Percentiles rank a stretch among this genome's conserved stretches.
These are phyloP conservation scores for Pyrenophora teres DNA, from an alignment of 2,329 filamentous ascomycete genomes.

Conservation along the genomic window DNA sequence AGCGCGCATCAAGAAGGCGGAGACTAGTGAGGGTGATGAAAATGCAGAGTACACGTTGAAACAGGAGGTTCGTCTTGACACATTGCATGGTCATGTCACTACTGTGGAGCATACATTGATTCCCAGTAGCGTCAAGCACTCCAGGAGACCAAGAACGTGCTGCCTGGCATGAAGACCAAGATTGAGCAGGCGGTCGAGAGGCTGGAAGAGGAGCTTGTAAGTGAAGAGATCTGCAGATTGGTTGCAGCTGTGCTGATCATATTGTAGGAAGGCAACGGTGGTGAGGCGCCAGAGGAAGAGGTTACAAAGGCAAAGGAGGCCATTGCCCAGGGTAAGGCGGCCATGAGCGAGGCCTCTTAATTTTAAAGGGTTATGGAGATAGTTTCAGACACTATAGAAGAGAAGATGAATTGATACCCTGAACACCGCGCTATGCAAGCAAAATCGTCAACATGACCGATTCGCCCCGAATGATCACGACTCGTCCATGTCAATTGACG, in stretches of 20 bases:
- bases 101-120: conserved; percentile 9
- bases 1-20: conserved; percentile 70
- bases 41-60: conserved; percentile 80
- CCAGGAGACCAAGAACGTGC: conserved; percentile 85
- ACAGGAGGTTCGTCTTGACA: conserved; percentile 71
- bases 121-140: conserved; percentile 70
- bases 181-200: conserved; percentile 73
- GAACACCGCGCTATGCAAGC: conserved; percentile 44
- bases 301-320: conserved; percentile 53
- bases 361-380: not conserved
- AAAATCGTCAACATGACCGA: conserved; percentile 1
- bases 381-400: conserved; percentile 1
- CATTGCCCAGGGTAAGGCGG: conserved; percentile 48
- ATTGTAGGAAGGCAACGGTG: conserved; percentile 48
- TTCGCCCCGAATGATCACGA: conserved; percentile 21
- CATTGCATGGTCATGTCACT: not conserved
- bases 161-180: conserved; percentile 71
- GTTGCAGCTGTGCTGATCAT: conserved; percentile 6
- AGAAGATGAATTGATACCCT: conserved; percentile 19
- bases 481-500: conserved; percentile 37
- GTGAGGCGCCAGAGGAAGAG: conserved; percentile 48
- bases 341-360: conserved; percentile 42
- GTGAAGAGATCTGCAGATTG: conserved; percentile 42
- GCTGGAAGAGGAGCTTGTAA: conserved; percentile 76
- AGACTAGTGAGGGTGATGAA: conserved; percentile 64